Evolutionary conservation across 257 asterid genomes (phyloP), one percentile per base, ranked within the genome.

Genomic region (Solanum etuberosum): DNA sequence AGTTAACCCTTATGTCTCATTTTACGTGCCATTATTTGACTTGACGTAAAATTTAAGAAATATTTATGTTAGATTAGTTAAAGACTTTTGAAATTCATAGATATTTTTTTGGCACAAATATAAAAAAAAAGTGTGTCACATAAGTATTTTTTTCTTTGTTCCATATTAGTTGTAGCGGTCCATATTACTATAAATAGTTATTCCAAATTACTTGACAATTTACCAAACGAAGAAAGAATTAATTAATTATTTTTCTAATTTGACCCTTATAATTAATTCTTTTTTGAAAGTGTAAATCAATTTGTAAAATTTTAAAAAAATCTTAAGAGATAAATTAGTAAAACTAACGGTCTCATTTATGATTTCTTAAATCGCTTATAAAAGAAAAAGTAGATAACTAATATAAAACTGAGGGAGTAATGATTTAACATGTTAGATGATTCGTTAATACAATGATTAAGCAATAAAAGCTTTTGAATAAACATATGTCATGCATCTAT

Each of bases 201-300:
- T 57, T 20, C 13, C 5, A 57, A 57, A 57, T 57, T 21, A 57
- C 27, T 21, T 57, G 27, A 57, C 12, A 57, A 57, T 57, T 54
- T 57, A 57, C 0, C 12, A 21, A 8, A 3, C 65, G 3, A 7
- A 57, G 0, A 57, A 57, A 7, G 65, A 57, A 57, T 57, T 21
- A 3, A 57, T 7, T 0, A 20, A 0, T 0, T 2, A 5, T 1
- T 48, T 6, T 54, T 5, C 0, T 10, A 21, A 57, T 20, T 57
- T 20, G 7, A 57, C 65, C 65, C 11, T 20, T 57, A 57, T 20
- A 20, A 57, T 21, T 20, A 0, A 57, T 57, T 20, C 0, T 20
- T 21, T 54, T 57, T 20, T 57, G 12, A 57, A 57, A 57, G 65
- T 57, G 65, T 57, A 57, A 57, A 57, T 12, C 0, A 57, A 5